These are phyloP conservation scores for Boletus mariae DNA, from an alignment of 1,284 basidiomycete species.

Conservation along the genomic window DNA sequence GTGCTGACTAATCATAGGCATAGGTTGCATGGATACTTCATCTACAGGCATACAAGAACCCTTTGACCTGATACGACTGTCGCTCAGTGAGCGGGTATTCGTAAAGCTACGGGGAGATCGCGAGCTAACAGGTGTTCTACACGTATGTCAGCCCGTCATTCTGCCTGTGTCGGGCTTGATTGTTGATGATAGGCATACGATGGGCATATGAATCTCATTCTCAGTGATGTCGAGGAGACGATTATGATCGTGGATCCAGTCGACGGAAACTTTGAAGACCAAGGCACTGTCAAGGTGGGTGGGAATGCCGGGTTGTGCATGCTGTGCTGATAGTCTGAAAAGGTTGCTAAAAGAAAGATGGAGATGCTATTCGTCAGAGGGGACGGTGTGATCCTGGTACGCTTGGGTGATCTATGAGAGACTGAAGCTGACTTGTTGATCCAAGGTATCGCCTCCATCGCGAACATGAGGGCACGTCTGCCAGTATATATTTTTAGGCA, in stretches of 20 bases:
- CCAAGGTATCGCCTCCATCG: constrained; percentile 71
- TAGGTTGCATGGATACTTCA: constrained; percentile 60
- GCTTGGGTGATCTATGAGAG: constrained; percentile 29
- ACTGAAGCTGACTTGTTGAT: constrained; percentile 9
- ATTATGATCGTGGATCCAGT: constrained; percentile 84
- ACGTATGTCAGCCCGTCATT: constrained; percentile 54
- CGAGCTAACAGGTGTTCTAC: constrained; percentile 88
- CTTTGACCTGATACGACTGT: constrained; percentile 96
- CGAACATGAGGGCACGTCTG: constrained; percentile 37
- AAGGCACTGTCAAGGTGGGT: constrained; percentile 60
- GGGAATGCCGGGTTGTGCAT: background rate
- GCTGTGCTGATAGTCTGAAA: constrained; percentile 11
- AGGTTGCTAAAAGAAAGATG: constrained; percentile 93
- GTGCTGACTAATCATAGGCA: constrained; percentile 31
- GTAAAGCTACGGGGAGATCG: constrained; percentile 96
- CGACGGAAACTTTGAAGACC: constrained; percentile 49
- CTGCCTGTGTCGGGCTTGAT: constrained; percentile 13
- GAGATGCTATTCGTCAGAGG: constrained; percentile 99
- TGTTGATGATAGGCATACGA: constrained; percentile 81
- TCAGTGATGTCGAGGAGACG: constrained; percentile 96
- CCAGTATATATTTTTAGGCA: constrained; percentile 29
- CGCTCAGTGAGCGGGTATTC: constrained; percentile 93
- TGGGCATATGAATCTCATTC: constrained; percentile 98
- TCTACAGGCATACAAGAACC: constrained; percentile 86
- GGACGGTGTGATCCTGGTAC: constrained; percentile 88